Evolutionary conservation across 352 stramenopile genomes (phyloP), one percentile per base, ranked within the genome.

Genomic region (Globisporangium recalcitrans): DNA sequence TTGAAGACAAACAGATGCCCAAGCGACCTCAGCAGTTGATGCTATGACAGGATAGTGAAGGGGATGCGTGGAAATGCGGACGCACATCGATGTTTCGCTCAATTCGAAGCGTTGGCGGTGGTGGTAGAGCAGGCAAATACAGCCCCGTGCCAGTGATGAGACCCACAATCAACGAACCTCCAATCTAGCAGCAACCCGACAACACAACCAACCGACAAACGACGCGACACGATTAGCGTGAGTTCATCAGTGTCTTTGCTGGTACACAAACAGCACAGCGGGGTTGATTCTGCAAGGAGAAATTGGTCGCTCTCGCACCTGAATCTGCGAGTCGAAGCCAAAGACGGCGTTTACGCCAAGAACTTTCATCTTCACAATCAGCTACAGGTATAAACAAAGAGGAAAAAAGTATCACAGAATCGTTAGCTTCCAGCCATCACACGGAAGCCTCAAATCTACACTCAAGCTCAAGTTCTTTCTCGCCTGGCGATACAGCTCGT

Each of bases 281-380:
- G 24, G 21, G 21, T 11, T 13, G 21, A 3, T 8, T 51, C 22
- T 13, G n/a, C 27, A 24, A 24, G n/a, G 29, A 24, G 2, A 29
- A 62, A 24, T 19, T 32, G 10, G 7, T 5, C 8, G 27, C 11
- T 19, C 19, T 2, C 58, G 5, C 38, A 87, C 78, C 64, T 97
- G 89, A 58, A 98, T 95, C 63, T 98, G 87, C 4, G 87, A 93
- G 27, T 94, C 84, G 53, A 97, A 93, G 16, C 80, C 84, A 78
- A 99, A 99, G 1, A 97, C 95, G 1, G 96, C 95, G 74, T 99
- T 99, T 58, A 97, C 87, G 24, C 96, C 96, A 22, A 99, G 72
- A 19, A 98, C 92, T 60, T 90, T 91, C 85, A 95, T 93, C 58
- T 95, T 94, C 7, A 91, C 85, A 26, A 90, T 90, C 8, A 94